These are phyloP conservation scores for Rhodotorula paludigena DNA, from an alignment of 768 basidiomycete species.

Conservation along the genomic window DNA sequence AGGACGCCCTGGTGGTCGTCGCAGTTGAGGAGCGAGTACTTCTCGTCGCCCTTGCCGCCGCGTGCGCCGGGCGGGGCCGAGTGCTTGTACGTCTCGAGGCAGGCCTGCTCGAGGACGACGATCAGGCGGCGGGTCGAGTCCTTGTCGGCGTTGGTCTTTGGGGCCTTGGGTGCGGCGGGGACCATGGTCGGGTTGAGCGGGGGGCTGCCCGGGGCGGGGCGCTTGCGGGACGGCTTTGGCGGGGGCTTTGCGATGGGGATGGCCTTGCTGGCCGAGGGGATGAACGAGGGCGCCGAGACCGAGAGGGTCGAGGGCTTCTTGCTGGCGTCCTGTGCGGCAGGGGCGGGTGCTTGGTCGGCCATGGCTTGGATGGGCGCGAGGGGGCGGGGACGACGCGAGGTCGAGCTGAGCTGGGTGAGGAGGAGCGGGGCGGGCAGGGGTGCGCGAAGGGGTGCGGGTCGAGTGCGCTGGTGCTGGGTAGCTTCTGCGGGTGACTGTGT, in stretches of 20 bases:
- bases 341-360: background rate
- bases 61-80: conserved; percentile 60
- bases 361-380: background rate
- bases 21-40: conserved; percentile 94
- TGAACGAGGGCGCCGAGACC: conserved; percentile 26
- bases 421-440: background rate
- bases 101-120: conserved; percentile 88
- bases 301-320: conserved; percentile 15
- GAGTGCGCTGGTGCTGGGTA: background rate
- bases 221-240: conserved; percentile 34
- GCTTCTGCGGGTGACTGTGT: no score
- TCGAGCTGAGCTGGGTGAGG: background rate
- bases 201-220: conserved; percentile 35
- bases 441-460: background rate
- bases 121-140: conserved; percentile 62
- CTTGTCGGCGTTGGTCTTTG: conserved; percentile 49
- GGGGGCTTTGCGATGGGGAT: conserved; percentile 19
- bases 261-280: conserved; percentile 22
- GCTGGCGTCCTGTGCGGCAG: background rate
- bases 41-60: conserved; percentile 64
- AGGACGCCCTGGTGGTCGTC: conserved; percentile 96
- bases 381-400: background rate
- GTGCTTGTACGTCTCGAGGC: conserved; percentile 84
- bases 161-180: conserved; percentile 38
- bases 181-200: conserved; percentile 41